Conservation (phyloP, 2,329 filamentous ascomycete genomes). For the Botrytis porri region DNA sequence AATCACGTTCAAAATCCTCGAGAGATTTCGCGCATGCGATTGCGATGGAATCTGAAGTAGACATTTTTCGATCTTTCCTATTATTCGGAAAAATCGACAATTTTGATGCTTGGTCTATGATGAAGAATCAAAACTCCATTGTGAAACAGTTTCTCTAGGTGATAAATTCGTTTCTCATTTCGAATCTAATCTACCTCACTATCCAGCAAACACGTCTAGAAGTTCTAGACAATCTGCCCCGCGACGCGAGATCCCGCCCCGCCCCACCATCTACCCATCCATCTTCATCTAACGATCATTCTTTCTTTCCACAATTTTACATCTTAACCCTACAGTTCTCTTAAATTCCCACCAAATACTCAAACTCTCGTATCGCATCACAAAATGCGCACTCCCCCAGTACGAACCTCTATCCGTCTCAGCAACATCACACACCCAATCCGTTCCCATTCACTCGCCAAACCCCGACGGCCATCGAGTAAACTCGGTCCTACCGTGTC, state of each 20-base stretch:
- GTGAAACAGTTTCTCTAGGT: no score
- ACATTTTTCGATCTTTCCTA: background rate
- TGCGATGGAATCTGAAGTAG: constrained; percentile 40
- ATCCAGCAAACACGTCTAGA: background rate
- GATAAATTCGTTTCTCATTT: background rate
- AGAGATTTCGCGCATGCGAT: constrained; percentile 48
- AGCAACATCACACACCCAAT: background rate
- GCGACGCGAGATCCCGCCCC: constrained; percentile 17
- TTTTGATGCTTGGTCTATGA: background rate
- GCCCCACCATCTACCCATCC: background rate
- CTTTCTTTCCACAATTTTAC: background rate
- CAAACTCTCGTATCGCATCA: background rate
- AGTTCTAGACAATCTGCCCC: constrained; percentile 8
- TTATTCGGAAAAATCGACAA: background rate
- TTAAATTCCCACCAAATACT: background rate
- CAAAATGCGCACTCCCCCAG: background rate
- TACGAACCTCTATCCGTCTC: background rate
- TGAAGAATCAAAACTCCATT: background rate
- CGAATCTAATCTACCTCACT: no score
- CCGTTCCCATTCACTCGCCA: constrained; percentile 20
- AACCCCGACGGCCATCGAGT: constrained; percentile 32
- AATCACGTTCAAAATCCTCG: constrained; percentile 48
- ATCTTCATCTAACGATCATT: background rate
- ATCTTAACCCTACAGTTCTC: background rate
- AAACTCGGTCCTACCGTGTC: constrained; percentile 48